Percentiles rank a stretch among this genome's conserved stretches.
phyloP scores from a whole-genome alignment of 139 green algal genomes.

The Coccomyxa sp. region DNA sequence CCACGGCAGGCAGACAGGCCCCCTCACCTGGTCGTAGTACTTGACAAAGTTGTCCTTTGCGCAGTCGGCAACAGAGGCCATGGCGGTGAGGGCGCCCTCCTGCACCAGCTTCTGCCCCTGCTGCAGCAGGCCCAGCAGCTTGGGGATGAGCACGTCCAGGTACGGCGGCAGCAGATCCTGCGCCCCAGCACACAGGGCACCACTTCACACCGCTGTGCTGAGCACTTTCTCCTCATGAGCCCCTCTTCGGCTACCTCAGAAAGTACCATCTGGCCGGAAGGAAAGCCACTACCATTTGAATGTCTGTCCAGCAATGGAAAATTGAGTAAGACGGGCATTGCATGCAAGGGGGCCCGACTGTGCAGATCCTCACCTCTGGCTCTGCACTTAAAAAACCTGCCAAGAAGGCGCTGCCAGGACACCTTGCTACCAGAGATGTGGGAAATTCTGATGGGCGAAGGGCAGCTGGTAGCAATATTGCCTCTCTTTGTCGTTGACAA shows the following conservation, averaged over 20 bases:
- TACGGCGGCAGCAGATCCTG: slow-evolving; percentile 82
- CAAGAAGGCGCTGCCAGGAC: too few species aligned
- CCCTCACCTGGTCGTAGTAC: slow-evolving; percentile 40
- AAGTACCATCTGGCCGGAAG: not conserved
- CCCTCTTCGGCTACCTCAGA: not conserved
- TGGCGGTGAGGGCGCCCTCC: slow-evolving; percentile 91
- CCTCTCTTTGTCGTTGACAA: too few species aligned
- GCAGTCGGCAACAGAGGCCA: slow-evolving; percentile 90
- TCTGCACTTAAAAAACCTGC: too few species aligned
- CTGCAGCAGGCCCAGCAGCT: slow-evolving; percentile 84
- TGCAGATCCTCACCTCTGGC: too few species aligned
- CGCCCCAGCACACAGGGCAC: not conserved
- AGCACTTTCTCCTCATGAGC: not conserved
- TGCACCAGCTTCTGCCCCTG: slow-evolving; percentile 60
- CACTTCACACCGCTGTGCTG: not conserved
- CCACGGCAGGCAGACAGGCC: too few species aligned
- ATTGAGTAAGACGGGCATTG: not conserved
- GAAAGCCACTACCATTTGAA: not conserved
- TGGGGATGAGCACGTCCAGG: slow-evolving; percentile 87
- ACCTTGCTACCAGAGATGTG: too few species aligned
- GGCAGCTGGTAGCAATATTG: too few species aligned
- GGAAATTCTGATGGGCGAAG: too few species aligned
- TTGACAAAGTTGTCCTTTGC: slow-evolving; percentile 81
- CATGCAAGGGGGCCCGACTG: not conserved
- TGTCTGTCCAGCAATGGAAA: not conserved